Evolutionary conservation across 2,329 filamentous ascomycete genomes (phyloP), one percentile per base, ranked within the genome.

Genomic region (Colletotrichum ledebouriae): DNA sequence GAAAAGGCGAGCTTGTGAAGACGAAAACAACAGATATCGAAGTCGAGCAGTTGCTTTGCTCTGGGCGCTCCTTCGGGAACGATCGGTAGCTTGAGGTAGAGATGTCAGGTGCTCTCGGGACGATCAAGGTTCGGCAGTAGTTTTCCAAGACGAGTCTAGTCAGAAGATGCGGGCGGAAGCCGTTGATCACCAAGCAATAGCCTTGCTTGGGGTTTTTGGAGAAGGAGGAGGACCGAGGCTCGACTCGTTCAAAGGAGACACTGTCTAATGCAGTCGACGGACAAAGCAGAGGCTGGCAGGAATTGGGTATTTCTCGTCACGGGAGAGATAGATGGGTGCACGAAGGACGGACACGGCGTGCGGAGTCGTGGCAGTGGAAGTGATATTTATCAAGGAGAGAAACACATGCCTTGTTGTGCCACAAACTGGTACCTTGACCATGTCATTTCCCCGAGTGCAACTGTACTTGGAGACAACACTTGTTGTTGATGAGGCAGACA

Each of bases 331-430:
- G 17, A 17, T 17, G 60, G 22, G 49, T 49, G 46, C 20, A 55
- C 44, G 17, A 55, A 17, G 25, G 42, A 37, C 4, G n/a, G 41
- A 29, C 50, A 34, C 20, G 2, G 39, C 29, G 37, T 46, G 39
- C 37, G 52, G 59, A 67, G 59, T 57, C 39, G 59, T 52, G 53
- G 60, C 39, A 37, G 60, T 53, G 29, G 60, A 15, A 52, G 46
- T 47, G 61, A 64, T 68, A 68, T 68, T 68, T 68, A 68, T 68
- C 53, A 67, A 53, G 42, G 41, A 56, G 49, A 55, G 47, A 62
- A 29, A 56, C 49, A 37, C 59, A 49, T 42, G 52, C 64, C 44
- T 50, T 39, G 50, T 34, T 42, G 52, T 29, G 64, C 50, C 52
- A 57, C 59, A 39, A 49, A 49, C 41, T 22, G 56, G 56, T 47